A percentile compares a stretch with the other conserved stretches of the same genome.
Evolutionary conservation across 148 eudicot genomes (phyloP).

Genomic region (Vaccinium corymbosum): DNA sequence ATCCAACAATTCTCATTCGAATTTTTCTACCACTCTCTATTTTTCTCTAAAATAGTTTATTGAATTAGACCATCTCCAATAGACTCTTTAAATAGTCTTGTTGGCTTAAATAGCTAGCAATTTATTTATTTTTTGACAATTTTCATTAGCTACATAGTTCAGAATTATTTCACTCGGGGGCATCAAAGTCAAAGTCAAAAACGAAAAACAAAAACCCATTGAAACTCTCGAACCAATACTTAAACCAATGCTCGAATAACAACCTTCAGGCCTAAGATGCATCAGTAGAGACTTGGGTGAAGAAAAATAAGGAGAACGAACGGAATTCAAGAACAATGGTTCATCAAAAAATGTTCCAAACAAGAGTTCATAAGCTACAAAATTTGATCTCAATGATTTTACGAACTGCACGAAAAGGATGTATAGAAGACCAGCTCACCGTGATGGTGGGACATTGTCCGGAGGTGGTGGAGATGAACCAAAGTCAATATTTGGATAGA

Average conservation of each 20-base stretch:
- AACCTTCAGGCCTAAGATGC: not conserved
- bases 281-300: not conserved
- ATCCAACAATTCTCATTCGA: no score
- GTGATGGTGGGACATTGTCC: constrained; percentile 20
- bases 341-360: not conserved
- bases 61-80: no score
- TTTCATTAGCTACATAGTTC: no score
- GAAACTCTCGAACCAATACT: no score
- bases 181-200: no score
- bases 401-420: not conserved
- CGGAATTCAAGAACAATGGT: not conserved
- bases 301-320: not conserved
- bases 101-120: no score
- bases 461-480: constrained; percentile 45
- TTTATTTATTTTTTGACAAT: no score
- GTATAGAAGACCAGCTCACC: not conserved
- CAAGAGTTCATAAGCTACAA: not conserved
- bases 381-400: not conserved
- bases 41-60: no score
- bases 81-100: no score
- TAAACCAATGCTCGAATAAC: not conserved
- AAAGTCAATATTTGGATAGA: constrained; percentile 56
- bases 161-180: no score
- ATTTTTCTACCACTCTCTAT: no score
- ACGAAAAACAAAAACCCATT: no score